phyloP scores from a whole-genome alignment of 768 basidiomycete species.

The Termitomyces sp. region DNA sequence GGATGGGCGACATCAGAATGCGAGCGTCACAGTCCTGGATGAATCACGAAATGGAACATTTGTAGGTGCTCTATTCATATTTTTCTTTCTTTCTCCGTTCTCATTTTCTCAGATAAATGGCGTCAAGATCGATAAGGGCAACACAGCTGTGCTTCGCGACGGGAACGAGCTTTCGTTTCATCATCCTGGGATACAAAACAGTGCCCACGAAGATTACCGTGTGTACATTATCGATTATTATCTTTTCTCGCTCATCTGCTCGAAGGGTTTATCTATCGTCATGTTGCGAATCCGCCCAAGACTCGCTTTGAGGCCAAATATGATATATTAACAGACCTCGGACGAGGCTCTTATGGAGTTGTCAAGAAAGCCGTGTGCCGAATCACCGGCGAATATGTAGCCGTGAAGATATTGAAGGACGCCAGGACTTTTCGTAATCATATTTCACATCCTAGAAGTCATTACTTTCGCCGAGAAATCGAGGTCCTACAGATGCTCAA shows the following conservation, averaged over 20 bases:
- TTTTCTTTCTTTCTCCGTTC: neutral
- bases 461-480: conserved; percentile 41
- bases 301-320: conserved; percentile 58
- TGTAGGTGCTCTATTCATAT: conserved; percentile 28
- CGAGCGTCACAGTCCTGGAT: conserved; percentile 48
- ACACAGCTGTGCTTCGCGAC: conserved; percentile 45
- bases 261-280: conserved; percentile 68
- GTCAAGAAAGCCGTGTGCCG: conserved; percentile 79
- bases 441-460: neutral
- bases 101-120: conserved; percentile 48
- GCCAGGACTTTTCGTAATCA: conserved; percentile 28
- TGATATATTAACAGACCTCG: conserved; percentile 65
- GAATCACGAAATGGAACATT: conserved; percentile 71
- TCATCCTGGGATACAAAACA: conserved; percentile 36
- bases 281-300: conserved; percentile 44
- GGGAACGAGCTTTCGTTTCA: conserved; percentile 89
- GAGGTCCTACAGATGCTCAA: conserved; percentile 68
- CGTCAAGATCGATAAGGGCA: conserved; percentile 36
- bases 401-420: conserved; percentile 81
- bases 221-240: conserved; percentile 21
- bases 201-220: conserved; percentile 66
- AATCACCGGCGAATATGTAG: conserved; percentile 65
- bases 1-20: conserved; percentile 43
- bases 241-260: neutral
- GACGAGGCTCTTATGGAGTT: conserved; percentile 87